Percentiles rank a stretch among this genome's conserved stretches.
phyloP scores from a whole-genome alignment of 805 yeast genomes.

The Wickerhamiella siamensis region DNA sequence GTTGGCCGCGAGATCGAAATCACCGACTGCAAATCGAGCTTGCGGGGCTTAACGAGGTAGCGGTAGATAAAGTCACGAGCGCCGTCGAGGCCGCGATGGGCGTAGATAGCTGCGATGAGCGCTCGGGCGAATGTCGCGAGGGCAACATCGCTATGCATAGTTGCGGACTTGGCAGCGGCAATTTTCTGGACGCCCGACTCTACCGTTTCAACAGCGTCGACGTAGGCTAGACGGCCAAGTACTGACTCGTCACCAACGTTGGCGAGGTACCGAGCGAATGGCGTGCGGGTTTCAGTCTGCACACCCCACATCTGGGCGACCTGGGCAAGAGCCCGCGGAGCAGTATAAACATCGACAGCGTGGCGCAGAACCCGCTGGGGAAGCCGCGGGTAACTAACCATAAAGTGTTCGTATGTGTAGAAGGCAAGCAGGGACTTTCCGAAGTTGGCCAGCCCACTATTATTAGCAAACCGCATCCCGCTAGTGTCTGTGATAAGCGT shows the following conservation, averaged over 20 bases:
- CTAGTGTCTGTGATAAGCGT: slow-evolving; percentile 48
- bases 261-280: slow-evolving; percentile 50
- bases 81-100: slow-evolving; percentile 50
- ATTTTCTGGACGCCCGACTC: slow-evolving; percentile 26
- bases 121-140: slow-evolving; percentile 66
- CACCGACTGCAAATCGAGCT: slow-evolving; percentile 57
- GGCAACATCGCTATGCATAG: slow-evolving; percentile 28
- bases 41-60: slow-evolving; percentile 63
- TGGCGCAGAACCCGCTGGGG: slow-evolving; percentile 67
- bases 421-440: slow-evolving; percentile 68
- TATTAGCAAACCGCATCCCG: slow-evolving; percentile 44
- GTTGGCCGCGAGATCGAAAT: slow-evolving; percentile 77
- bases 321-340: slow-evolving; percentile 46
- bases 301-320: slow-evolving; percentile 81
- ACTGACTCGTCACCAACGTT: slow-evolving; percentile 54
- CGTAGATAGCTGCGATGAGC: slow-evolving; percentile 67
- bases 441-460: slow-evolving; percentile 64
- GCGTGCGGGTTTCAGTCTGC: slow-evolving; percentile 51
- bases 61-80: slow-evolving; percentile 56
- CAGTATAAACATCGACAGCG: slow-evolving; percentile 63
- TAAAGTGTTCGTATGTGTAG: slow-evolving; percentile 58
- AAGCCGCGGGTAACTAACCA: slow-evolving; percentile 73
- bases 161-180: slow-evolving; percentile 21
- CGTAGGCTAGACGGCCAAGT: slow-evolving; percentile 35
- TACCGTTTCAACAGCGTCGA: slow-evolving; percentile 12